Evolutionary conservation across 805 yeast genomes (phyloP).

Genomic region (Metschnikowia drakensbergensis): DNA sequence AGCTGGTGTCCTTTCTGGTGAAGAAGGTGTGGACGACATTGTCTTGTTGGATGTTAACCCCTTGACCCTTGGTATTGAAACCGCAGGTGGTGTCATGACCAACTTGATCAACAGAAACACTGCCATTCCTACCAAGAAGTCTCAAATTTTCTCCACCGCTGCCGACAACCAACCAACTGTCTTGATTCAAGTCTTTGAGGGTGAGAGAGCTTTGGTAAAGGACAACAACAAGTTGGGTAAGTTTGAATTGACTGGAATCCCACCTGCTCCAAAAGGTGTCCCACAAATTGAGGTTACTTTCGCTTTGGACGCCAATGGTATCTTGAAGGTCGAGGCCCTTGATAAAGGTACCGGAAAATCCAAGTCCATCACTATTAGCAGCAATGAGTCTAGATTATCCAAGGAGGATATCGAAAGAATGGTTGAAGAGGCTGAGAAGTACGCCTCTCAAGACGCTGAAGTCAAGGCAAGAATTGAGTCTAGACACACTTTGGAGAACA

Average conservation of each 20-base stretch:
- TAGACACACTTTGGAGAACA: conserved; percentile 20
- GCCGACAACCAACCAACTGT: conserved; percentile 23
- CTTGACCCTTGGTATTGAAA: conserved; percentile 23
- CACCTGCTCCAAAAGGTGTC: conserved; percentile 23
- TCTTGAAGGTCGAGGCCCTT: conserved; percentile 20
- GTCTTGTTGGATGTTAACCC: conserved; percentile 23
- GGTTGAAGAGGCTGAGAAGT: conserved; percentile 22
- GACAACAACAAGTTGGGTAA: conserved; percentile 23
- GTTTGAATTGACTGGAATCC: conserved; percentile 22
- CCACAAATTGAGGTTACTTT: conserved; percentile 23
- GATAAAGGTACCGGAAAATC: conserved; percentile 22
- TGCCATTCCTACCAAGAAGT: conserved; percentile 22
- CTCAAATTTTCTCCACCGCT: conserved; percentile 22
- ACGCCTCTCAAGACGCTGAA: conserved; percentile 20
- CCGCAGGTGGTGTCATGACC: conserved; percentile 23
- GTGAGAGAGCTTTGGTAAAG: conserved; percentile 23
- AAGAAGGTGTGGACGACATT: conserved; percentile 71
- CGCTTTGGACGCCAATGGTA: conserved; percentile 21
- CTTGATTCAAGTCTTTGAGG: conserved; percentile 21
- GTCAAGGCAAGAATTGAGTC: conserved; percentile 20
- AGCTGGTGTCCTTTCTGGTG: conserved; percentile 23
- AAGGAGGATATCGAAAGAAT: conserved; percentile 22
- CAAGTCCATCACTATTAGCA: conserved; percentile 20
- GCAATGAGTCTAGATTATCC: conserved; percentile 20
- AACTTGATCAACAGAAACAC: conserved; percentile 22